phyloP scores from a whole-genome alignment of 78 protist species.

The Polysphondylium violaceum region DNA sequence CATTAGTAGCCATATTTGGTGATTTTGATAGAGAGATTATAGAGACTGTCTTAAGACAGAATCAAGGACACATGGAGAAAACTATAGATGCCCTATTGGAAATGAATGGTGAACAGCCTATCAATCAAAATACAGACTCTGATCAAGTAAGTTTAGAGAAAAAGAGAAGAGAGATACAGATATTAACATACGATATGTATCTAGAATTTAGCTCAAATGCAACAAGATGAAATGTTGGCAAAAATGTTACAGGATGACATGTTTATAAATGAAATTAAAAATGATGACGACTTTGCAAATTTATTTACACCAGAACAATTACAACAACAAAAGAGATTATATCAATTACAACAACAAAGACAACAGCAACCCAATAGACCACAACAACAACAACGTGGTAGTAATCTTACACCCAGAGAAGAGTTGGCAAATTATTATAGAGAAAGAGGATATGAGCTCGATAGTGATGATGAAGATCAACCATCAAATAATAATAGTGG shows the following conservation, averaged over 20 bases:
- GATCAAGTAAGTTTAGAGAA: constrained; percentile 46
- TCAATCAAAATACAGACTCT: constrained; percentile 47
- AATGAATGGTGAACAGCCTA: constrained; percentile 75
- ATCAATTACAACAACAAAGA: not conserved
- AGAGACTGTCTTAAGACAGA: constrained; percentile 39
- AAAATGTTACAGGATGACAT: constrained; percentile 63
- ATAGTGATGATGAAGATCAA: not conserved
- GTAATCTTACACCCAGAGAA: constrained; percentile 7
- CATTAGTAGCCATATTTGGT: constrained; percentile 40
- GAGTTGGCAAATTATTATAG: not conserved
- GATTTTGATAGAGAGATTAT: constrained; percentile 59
- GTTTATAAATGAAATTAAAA: constrained; percentile 45
- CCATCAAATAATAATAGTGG: not conserved
- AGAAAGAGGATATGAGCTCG: not conserved
- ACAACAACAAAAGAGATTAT: not conserved
- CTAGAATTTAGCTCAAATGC: constrained; percentile 41
- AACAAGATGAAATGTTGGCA: constrained; percentile 72
- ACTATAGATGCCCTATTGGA: constrained; percentile 72
- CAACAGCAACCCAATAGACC: not conserved
- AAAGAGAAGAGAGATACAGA: no score
- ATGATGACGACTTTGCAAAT: constrained; percentile 31
- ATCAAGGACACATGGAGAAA: constrained; percentile 76
- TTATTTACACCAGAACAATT: not conserved
- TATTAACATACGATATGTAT: not conserved
- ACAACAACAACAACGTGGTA: not conserved